These are phyloP conservation scores for Tuber melanosporum DNA, from an alignment of 495 filamentous ascomycete species.

Conservation along the genomic window DNA sequence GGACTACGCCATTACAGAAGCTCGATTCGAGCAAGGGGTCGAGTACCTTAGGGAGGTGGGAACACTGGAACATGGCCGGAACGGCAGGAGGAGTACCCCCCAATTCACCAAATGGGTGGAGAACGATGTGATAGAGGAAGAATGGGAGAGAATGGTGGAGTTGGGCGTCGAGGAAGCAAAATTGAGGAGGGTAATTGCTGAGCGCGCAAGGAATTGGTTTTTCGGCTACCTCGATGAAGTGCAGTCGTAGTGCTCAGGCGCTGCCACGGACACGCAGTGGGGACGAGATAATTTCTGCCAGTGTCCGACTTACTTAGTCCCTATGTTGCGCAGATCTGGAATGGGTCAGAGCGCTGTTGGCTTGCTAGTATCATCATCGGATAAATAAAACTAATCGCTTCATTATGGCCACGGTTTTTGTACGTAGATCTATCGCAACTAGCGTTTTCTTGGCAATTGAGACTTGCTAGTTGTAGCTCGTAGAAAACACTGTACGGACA, in stretches of 20 bases:
- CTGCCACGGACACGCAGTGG: not conserved
- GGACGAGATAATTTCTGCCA: not conserved
- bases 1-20: conserved; percentile 25
- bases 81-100: conserved; percentile 9
- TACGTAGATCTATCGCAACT: not conserved
- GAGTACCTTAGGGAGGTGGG: conserved; percentile 31
- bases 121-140: conserved; percentile 27
- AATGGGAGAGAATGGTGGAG: conserved; percentile 31
- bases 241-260: not conserved
- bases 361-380: not conserved
- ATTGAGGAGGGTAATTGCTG: conserved; percentile 24
- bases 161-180: conserved; percentile 27
- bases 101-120: conserved; percentile 29
- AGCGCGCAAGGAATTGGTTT: conserved; percentile 21
- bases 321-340: not conserved
- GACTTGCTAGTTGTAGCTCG: not conserved
- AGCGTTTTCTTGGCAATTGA: not conserved
- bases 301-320: not conserved
- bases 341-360: not conserved
- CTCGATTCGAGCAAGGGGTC: conserved; percentile 30
- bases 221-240: conserved; percentile 24
- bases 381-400: not conserved
- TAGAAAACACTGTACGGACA: not conserved
- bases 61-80: conserved; percentile 14
- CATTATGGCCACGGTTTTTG: not conserved